A percentile compares a stretch with the other conserved stretches of the same genome.
Evolutionary conservation across 2,329 filamentous ascomycete genomes (phyloP).

Genomic region (Pestalotiopsis sp.): DNA sequence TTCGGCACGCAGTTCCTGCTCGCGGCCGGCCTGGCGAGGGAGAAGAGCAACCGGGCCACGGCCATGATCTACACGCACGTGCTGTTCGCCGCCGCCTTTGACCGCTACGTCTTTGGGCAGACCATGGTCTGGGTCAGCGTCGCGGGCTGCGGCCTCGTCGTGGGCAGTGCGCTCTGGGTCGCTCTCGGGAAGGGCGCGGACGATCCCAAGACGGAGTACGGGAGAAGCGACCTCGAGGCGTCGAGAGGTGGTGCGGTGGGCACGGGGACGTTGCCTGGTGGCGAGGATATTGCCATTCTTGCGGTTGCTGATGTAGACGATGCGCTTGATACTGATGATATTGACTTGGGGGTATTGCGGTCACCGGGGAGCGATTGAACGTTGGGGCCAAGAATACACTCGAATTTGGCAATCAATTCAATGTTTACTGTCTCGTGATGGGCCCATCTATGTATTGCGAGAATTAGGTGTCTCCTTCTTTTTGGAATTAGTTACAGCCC

Average conservation of each 20-base stretch:
- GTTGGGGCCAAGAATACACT: neutral
- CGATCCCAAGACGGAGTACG: conserved; percentile 29
- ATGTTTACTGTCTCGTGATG: no score
- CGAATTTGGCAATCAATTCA: no score
- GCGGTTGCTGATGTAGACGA: conserved; percentile 27
- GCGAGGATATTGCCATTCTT: conserved; percentile 40
- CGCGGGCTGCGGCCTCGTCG: conserved; percentile 53
- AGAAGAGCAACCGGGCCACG: conserved; percentile 64
- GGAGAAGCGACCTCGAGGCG: conserved; percentile 34
- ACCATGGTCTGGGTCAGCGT: conserved; percentile 52
- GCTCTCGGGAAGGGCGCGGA: conserved; percentile 43
- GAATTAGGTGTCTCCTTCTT: no score
- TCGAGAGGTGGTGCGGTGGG: conserved; percentile 24
- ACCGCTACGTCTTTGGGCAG: conserved; percentile 55
- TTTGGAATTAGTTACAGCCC: no score
- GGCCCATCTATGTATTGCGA: no score
- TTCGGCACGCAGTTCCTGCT: conserved; percentile 88
- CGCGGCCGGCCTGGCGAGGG: conserved; percentile 73
- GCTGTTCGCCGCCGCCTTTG: conserved; percentile 57
- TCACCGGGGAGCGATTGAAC: neutral
- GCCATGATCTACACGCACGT: conserved; percentile 63
- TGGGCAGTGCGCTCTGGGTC: conserved; percentile 56
- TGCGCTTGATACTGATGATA: conserved; percentile 25
- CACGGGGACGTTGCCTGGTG: neutral
- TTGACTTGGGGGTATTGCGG: conserved; percentile 11